A percentile compares a stretch with the other conserved stretches of the same genome.
Evolutionary conservation across 306 rosid species (phyloP).

Genomic region (Ammopiptanthus mongolicus): DNA sequence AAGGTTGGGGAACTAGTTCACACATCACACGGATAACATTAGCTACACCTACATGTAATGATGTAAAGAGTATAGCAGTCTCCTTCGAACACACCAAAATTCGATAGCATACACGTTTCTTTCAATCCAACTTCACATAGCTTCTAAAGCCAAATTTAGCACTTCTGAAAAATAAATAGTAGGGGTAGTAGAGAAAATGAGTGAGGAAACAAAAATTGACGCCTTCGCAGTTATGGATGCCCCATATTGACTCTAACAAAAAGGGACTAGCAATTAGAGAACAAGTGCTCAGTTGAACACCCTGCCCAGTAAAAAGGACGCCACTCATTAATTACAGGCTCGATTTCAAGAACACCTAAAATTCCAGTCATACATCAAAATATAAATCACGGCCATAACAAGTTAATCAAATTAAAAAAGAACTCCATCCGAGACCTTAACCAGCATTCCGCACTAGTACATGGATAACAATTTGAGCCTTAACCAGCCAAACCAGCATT

Average conservation of each 20-base stretch:
- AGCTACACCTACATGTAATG: not conserved
- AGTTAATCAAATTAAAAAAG: conserved; percentile 3
- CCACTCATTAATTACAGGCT: not conserved
- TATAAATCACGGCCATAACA: not conserved
- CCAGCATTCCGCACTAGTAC: not conserved
- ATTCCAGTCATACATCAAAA: not conserved
- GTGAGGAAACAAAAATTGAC: not conserved
- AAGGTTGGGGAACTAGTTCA: not conserved
- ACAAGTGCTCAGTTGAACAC: not conserved
- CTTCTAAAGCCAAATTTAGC: not conserved
- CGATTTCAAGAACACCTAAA: not conserved
- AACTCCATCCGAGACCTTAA: not conserved
- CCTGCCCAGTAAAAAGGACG: conserved; percentile 7
- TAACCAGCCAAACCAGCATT: not conserved
- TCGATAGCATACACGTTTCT: not conserved
- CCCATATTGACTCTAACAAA: not conserved
- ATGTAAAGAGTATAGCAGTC: not conserved
- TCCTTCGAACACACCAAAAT: not conserved
- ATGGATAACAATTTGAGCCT: not conserved
- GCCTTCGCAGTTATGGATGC: not conserved
- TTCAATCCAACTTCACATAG: not conserved
- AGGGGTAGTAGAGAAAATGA: not conserved
- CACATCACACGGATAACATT: not conserved
- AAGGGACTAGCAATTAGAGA: not conserved
- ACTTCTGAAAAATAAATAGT: not conserved